Conservation (phyloP, 331 rosid species). For the Stylosanthes scabra region DNA sequence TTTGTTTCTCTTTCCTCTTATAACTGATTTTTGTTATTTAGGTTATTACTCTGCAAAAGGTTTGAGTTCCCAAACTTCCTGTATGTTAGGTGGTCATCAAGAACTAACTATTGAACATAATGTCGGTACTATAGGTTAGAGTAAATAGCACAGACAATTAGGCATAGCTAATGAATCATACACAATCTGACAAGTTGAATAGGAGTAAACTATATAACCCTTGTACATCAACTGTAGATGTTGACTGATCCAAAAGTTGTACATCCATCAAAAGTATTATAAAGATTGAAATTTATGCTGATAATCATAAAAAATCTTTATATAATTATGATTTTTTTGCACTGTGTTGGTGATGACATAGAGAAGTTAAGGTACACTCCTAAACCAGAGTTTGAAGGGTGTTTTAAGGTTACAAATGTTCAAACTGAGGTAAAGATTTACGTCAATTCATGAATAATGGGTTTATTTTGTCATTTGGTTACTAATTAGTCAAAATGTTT, state of each 20-base stretch:
- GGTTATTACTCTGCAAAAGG: slow-evolving; percentile 8
- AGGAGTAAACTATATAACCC: slow-evolving; percentile 16
- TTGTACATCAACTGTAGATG: slow-evolving; percentile 9
- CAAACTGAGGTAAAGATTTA: slow-evolving; percentile 75
- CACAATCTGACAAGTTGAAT: slow-evolving; percentile 15
- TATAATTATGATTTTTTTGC: slow-evolving; percentile 38
- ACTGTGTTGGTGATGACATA: slow-evolving; percentile 96
- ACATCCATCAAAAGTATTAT: slow-evolving; percentile 20
- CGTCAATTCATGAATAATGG: slow-evolving; percentile 10
- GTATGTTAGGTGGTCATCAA: neutral
- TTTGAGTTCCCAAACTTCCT: slow-evolving; percentile 21
- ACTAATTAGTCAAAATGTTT: slow-evolving; percentile 17
- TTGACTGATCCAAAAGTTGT: slow-evolving; percentile 31
- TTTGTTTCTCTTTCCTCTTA: slow-evolving; percentile 29
- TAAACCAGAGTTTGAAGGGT: slow-evolving; percentile 93
- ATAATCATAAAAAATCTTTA: slow-evolving; percentile 13
- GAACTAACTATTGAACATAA: slow-evolving; percentile 16
- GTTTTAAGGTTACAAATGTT: slow-evolving; percentile 88
- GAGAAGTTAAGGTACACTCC: slow-evolving; percentile 95
- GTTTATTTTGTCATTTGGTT: slow-evolving; percentile 11
- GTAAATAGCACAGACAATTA: slow-evolving; percentile 28
- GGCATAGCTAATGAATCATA: slow-evolving; percentile 11
- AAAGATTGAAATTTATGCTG: slow-evolving; percentile 24
- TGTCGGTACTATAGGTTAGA: slow-evolving; percentile 14
- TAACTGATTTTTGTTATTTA: slow-evolving; percentile 14